phyloP scores from a whole-genome alignment of 768 basidiomycete species.

The Wakefieldia striispora region DNA sequence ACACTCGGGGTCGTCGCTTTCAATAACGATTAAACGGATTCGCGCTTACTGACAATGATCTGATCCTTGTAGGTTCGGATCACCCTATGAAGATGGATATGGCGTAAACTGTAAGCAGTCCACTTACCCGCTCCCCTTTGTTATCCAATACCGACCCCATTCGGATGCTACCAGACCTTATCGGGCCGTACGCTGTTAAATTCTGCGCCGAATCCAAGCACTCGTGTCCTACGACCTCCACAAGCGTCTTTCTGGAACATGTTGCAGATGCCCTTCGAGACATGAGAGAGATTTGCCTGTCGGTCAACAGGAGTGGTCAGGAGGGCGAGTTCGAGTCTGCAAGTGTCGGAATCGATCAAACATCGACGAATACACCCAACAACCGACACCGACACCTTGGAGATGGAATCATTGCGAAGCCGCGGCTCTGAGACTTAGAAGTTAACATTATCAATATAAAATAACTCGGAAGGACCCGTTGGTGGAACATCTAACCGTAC shows the following conservation, averaged over 20 bases:
- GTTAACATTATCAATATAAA: not conserved
- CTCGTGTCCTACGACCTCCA: slow-evolving; percentile 68
- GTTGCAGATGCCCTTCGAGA: slow-evolving; percentile 63
- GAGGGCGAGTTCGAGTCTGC: slow-evolving; percentile 1
- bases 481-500: not conserved
- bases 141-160: not conserved
- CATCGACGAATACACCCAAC: not conserved
- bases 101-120: slow-evolving; percentile 81
- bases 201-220: slow-evolving; percentile 93
- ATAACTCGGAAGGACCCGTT: not conserved
- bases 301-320: slow-evolving; percentile 4
- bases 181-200: slow-evolving; percentile 75
- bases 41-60: slow-evolving; percentile 5
- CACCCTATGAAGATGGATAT: slow-evolving; percentile 82
- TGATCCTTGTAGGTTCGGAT: slow-evolving; percentile 60
- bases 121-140: not conserved
- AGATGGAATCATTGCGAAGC: slow-evolving; percentile 8
- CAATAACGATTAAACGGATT: not conserved
- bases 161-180: slow-evolving; percentile 55
- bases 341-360: not conserved
- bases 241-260: slow-evolving; percentile 58
- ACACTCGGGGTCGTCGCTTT: not conserved
- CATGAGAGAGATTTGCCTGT: slow-evolving; percentile 57
- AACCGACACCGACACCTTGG: not conserved
- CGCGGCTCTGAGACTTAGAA: slow-evolving; percentile 15